Evolutionary conservation across 768 basidiomycete species (phyloP).

Genomic region (Boletales sp.): DNA sequence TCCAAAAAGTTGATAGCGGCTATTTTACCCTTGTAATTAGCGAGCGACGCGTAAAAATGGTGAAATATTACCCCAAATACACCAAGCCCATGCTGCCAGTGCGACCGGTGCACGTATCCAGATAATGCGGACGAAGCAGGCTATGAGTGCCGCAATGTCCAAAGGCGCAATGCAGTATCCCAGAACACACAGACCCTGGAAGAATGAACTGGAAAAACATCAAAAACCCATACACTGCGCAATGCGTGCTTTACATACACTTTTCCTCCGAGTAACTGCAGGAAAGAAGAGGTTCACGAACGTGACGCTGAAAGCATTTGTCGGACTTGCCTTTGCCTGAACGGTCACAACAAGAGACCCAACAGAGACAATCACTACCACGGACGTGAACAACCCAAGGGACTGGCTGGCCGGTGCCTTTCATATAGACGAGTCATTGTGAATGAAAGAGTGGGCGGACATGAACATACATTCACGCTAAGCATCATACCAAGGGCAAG

Average conservation of each 20-base stretch:
- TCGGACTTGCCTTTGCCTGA: constrained; percentile 77
- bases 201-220: constrained; percentile 66
- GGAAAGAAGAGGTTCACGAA: background rate
- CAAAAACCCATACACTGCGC: background rate
- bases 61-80: constrained; percentile 79
- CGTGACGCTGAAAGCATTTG: background rate
- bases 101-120: constrained; percentile 87
- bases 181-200: constrained; percentile 91
- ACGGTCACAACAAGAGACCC: constrained; percentile 90
- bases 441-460: background rate
- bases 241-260: constrained; percentile 49
- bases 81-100: constrained; percentile 89
- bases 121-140: constrained; percentile 80
- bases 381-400: constrained; percentile 86
- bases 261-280: constrained; percentile 73
- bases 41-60: background rate
- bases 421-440: background rate
- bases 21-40: constrained; percentile 27
- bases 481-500: constrained; percentile 79
- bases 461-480: constrained; percentile 65
- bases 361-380: constrained; percentile 88
- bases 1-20: constrained; percentile 95
- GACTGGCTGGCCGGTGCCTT: constrained; percentile 84
- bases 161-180: constrained; percentile 96
- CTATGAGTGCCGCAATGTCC: constrained; percentile 83